Percentiles rank a stretch among this genome's conserved stretches.
Evolutionary conservation across 1,284 basidiomycete genomes (phyloP).

Genomic region (Earliella scabrosa): DNA sequence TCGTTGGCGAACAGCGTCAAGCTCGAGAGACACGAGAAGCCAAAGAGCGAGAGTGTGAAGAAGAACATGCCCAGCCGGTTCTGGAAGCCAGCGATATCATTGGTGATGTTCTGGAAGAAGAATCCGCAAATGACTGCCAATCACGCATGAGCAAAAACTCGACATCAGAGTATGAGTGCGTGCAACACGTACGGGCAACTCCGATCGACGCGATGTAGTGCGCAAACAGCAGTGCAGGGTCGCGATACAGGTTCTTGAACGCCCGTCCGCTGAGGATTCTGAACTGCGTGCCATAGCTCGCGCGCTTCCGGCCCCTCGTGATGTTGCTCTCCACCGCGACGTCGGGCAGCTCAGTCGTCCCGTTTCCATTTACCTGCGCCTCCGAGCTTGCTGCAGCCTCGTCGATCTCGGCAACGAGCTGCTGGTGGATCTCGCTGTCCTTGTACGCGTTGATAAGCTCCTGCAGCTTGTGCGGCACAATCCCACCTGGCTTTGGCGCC

Average conservation of each 20-base stretch:
- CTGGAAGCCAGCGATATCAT: slow-evolving; percentile 95
- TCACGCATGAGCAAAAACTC: slow-evolving; percentile 4
- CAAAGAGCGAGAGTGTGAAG: slow-evolving; percentile 94
- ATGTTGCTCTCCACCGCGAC: slow-evolving; percentile 67
- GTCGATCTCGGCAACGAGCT: slow-evolving; percentile 69
- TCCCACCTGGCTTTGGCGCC: slow-evolving; percentile 37
- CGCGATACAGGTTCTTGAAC: slow-evolving; percentile 98
- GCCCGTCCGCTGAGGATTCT: slow-evolving; percentile 91
- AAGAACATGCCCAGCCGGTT: slow-evolving; percentile 92
- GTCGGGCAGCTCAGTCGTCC: slow-evolving; percentile 58
- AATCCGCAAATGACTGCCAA: slow-evolving; percentile 76
- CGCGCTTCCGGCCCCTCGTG: slow-evolving; percentile 81
- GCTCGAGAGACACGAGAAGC: slow-evolving; percentile 94
- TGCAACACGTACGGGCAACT: slow-evolving; percentile 71
- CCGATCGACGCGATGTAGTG: slow-evolving; percentile 89
- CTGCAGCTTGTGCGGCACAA: slow-evolving; percentile 69
- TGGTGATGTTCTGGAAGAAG: slow-evolving; percentile 81
- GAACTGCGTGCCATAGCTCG: slow-evolving; percentile 89
- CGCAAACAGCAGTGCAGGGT: slow-evolving; percentile 88
- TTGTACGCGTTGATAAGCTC: slow-evolving; percentile 78
- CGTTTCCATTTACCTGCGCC: slow-evolving; percentile 33
- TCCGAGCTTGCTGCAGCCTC: slow-evolving; percentile 29
- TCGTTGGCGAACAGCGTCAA: slow-evolving; percentile 93
- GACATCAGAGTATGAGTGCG: too few species aligned
- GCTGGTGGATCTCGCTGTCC: slow-evolving; percentile 67